Base-by-base conservation (phyloP, 345 rosid genomes). In the Cardamine chenopodiifolia region DNA sequence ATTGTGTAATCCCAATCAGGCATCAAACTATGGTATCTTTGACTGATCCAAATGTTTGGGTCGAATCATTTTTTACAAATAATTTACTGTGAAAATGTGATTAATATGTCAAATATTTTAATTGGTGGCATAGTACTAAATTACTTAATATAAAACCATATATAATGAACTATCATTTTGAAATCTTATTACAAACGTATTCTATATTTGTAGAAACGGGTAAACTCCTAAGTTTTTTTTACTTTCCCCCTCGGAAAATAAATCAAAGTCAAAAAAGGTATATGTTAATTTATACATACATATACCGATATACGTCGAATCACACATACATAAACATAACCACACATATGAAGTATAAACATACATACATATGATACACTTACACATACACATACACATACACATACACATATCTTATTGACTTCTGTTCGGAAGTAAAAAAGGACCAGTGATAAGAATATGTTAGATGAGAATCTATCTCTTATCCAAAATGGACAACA, bases 401-500 rank as follows among this genome's bases (percentile, higher is more conserved):
- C 29, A 55, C 8, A 47, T 23, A 13, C 29, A 55, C 14, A 45
- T 44, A 25, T 50, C 28, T 42, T 15, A 68, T 75, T 68, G 79
- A 75, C 80, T 76, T 70, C 13, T 28, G 31, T n/a, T 34, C 6
- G 20, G 75, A 62, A 62, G 80, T 76, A 55, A 70, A 54, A 44
- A 55, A 26, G 71, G 80, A 55, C 75, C 66, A 34, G 34, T 19
- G 54, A 54, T 32, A 63, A 76, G 71, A 70, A 76, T 76, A 48
- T 54, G 34, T 69, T 23, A 54, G 40, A 44, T 47, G 64, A 54
- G 66, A 76, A 76, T 70, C 20, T 31, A 45, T 70, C 80, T 62
- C 71, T 70, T 70, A 63, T 76, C 79, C 20, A 31, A 18, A 61
- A 61, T 61, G 49, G 70, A 53, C 70, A 69, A 54, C 64, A 25